These are phyloP conservation scores for Ganoderma leucocontextum DNA, from an alignment of 1,284 basidiomycete genomes.

Conservation along the genomic window DNA sequence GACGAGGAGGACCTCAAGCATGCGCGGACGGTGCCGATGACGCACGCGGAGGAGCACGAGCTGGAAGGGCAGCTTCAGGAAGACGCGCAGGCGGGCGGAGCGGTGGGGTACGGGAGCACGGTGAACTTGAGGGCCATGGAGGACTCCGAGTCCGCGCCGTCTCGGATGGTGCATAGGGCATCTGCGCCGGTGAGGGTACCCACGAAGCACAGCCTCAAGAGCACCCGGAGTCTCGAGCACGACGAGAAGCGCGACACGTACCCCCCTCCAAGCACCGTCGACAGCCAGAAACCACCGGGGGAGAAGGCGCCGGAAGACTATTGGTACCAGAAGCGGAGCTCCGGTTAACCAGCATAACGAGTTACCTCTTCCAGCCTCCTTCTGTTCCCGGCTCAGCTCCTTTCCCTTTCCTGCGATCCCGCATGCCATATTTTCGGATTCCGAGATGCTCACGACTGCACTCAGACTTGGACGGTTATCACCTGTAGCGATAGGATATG, in stretches of 20 bases:
- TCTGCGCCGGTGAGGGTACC: conserved; percentile 32
- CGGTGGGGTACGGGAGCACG: conserved; percentile 11
- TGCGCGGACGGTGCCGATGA: conserved; percentile 49
- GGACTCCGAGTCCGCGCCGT: conserved; percentile 46
- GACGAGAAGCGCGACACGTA: neutral
- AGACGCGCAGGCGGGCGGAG: neutral
- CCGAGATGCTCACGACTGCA: neutral
- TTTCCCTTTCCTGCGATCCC: neutral
- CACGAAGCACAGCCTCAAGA: neutral
- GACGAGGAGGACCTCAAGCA: conserved; percentile 27
- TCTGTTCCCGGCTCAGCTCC: no score
- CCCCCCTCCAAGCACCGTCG: neutral
- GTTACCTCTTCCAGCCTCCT: no score
- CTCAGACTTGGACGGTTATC: neutral
- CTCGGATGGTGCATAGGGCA: conserved; percentile 39
- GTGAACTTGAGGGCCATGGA: conserved; percentile 25
- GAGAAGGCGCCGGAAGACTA: neutral
- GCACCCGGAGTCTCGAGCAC: neutral
- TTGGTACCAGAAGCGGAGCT: neutral
- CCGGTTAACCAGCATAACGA: neutral
- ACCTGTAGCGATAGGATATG: neutral
- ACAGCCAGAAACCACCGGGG: neutral
- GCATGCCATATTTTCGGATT: neutral
- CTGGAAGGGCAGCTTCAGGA: neutral
- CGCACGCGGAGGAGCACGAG: conserved; percentile 22